Base-by-base conservation (phyloP, 345 rosid species). In the Hypericum perforatum region DNA sequence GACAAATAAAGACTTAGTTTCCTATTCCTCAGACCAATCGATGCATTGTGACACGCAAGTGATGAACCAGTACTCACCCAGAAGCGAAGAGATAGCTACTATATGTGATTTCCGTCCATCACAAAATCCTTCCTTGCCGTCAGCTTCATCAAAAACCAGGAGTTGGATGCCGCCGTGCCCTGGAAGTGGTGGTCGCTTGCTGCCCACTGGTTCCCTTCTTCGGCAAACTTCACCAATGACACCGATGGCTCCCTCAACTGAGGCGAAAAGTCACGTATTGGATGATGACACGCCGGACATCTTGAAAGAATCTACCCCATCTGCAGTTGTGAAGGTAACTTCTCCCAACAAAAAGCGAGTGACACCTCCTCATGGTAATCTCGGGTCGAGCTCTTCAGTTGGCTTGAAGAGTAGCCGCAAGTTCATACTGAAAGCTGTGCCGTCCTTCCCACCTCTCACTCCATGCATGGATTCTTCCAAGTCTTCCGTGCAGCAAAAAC, bases 391-490 rank as follows among this genome's bases (percentile, higher is more conserved):
- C 63, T 64, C 75, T 62, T 65, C 80, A 37, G 68, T 59, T 13
- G 57, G 51, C 43, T 54, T 77, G 71, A 76, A 58, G 69, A 78
- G 76, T 60, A 79, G 84, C 16, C 74, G 78, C 41, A 82, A 68
- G 68, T 80, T 82, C 70, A 68, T 77, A 47, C 58, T 82, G 52
- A 75, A 62, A 61, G 62, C 85, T 0, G 70, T 79, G 45, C 78
- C 85, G 29, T 69, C 85, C 46, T 70, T 75, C 62, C 86, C 84
- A 16, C 78, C 83, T 52, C 76, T 77, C 62, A 77, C 78, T 22
- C 83, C 82, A 22, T 65, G 76, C 47, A 39, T 54, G 3, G 69
- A 66, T 46, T 54, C 71, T 46, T 54, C 71, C 37, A 64, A 67
- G 57, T 57, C 56, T 55, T 49, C 52, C 56, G 38, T 38, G 15